Evolutionary conservation across 1,139 yeast genomes (phyloP).

Genomic region (Groenewaldozyma sp.): DNA sequence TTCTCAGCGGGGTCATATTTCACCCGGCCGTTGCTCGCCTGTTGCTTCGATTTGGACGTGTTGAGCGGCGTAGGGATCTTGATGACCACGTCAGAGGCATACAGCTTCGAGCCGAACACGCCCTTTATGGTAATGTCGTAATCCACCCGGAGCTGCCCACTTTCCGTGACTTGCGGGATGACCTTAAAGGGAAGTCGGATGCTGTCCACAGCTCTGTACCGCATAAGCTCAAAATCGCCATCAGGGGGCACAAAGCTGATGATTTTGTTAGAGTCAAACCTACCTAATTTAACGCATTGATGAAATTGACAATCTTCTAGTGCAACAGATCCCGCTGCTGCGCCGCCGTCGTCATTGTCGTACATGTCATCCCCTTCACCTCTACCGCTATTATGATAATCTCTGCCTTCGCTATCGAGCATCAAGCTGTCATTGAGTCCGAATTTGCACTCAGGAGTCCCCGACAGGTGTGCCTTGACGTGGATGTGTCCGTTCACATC

Average conservation of each 20-base stretch:
- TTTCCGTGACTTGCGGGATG: constrained; percentile 48
- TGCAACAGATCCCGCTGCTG: constrained; percentile 43
- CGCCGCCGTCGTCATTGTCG: constrained; percentile 15
- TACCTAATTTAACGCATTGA: constrained; percentile 68
- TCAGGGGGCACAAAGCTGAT: constrained; percentile 84
- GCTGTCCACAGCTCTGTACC: constrained; percentile 53
- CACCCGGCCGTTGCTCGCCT: constrained; percentile 53
- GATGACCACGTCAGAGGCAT: constrained; percentile 57
- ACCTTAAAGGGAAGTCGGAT: constrained; percentile 65
- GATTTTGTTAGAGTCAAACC: constrained; percentile 56
- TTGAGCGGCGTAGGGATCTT: constrained; percentile 66
- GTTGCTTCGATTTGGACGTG: constrained; percentile 37
- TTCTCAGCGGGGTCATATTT: constrained; percentile 61
- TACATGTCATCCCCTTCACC: constrained; percentile 10
- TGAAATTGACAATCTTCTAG: constrained; percentile 82
- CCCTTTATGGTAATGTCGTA: constrained; percentile 57
- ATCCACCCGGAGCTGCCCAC: constrained; percentile 42
- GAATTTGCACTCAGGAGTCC: constrained; percentile 65
- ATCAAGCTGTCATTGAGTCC: constrained; percentile 45
- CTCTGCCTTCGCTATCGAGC: constrained; percentile 22
- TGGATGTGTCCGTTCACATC: constrained; percentile 71
- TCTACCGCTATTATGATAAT: constrained; percentile 12
- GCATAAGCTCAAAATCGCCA: constrained; percentile 84
- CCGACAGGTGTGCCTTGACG: constrained; percentile 66
- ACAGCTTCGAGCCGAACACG: constrained; percentile 48